A percentile compares a stretch with the other conserved stretches of the same genome.
Evolutionary conservation across 2,329 filamentous ascomycete species (phyloP).

Genomic region (Aspergillus brasiliensis): DNA sequence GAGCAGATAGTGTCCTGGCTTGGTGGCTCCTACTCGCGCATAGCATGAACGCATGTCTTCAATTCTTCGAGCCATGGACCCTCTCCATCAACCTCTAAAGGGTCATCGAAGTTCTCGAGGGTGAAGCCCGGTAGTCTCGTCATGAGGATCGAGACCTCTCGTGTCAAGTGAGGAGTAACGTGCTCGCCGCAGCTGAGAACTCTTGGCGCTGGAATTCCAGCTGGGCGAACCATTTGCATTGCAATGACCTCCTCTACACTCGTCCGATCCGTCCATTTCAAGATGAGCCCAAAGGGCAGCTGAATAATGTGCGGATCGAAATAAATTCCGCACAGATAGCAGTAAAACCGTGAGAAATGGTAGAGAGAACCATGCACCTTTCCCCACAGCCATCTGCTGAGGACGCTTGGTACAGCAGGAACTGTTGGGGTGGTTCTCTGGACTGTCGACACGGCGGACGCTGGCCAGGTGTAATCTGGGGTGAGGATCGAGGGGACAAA

Average conservation of each 20-base stretch:
- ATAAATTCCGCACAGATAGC: conserved; percentile 27
- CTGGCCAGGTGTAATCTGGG: conserved; percentile 33
- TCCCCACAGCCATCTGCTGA: conserved; percentile 27
- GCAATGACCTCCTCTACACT: conserved; percentile 39
- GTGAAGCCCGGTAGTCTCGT: conserved; percentile 40
- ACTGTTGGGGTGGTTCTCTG: conserved; percentile 26
- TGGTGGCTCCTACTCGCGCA: conserved; percentile 39
- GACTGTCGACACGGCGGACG: conserved; percentile 20
- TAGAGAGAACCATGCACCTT: conserved; percentile 32
- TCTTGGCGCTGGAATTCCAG: conserved; percentile 39
- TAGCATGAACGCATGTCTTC: conserved; percentile 34
- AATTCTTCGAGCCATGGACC: conserved; percentile 39
- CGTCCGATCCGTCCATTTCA: conserved; percentile 43
- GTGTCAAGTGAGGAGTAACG: conserved; percentile 16
- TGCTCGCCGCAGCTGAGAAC: conserved; percentile 40
- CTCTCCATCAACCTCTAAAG: conserved; percentile 30
- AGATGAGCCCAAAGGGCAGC: conserved; percentile 43
- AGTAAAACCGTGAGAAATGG: conserved; percentile 36
- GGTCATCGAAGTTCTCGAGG: conserved; percentile 32
- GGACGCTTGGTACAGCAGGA: conserved; percentile 22
- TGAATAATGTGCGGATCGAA: conserved; percentile 32
- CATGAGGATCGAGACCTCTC: conserved; percentile 28
- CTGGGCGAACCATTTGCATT: conserved; percentile 38
- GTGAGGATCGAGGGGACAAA: conserved; percentile 23
- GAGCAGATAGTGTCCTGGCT: conserved; percentile 32